Evolutionary conservation across 345 rosid species (phyloP).

Genomic region (Eucalyptus dawsonii): DNA sequence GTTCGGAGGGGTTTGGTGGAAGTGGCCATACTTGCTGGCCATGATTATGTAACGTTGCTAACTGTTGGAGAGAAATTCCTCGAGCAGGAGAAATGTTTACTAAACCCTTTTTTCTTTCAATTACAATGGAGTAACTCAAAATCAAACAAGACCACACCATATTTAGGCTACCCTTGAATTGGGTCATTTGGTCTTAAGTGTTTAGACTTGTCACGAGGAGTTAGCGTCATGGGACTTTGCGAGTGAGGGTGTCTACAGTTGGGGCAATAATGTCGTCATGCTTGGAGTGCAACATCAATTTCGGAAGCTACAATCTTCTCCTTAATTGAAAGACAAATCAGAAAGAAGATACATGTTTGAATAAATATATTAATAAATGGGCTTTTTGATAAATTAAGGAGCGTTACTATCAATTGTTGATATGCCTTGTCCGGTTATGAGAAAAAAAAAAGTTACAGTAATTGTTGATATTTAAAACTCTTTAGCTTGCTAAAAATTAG

Average conservation of each 20-base stretch:
- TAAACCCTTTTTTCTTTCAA: not conserved
- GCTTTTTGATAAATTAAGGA: not conserved
- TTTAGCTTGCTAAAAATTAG: too few relatives aligned
- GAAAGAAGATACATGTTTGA: rapidly evolving
- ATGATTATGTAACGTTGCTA: too few relatives aligned
- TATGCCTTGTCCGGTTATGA: too few relatives aligned
- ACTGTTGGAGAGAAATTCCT: too few relatives aligned
- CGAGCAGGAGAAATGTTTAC: too few relatives aligned
- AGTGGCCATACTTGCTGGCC: too few relatives aligned
- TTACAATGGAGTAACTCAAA: not conserved
- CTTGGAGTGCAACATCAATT: not conserved
- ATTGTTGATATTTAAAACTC: too few relatives aligned
- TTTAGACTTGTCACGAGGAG: not conserved
- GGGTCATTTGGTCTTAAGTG: rapidly evolving
- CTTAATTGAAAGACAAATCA: not conserved
- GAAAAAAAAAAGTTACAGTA: not conserved
- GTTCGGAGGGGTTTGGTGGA: too few relatives aligned
- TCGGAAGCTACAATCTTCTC: not conserved
- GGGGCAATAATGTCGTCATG: not conserved
- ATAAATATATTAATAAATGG: not conserved
- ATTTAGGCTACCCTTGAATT: not conserved
- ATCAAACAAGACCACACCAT: not conserved
- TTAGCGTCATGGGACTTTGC: rapidly evolving
- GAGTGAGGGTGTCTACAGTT: not conserved
- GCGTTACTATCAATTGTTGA: too few relatives aligned